A percentile compares a stretch with the other conserved stretches of the same genome.
phyloP scores from a whole-genome alignment of 2,329 filamentous ascomycete species.

The Lecanosticta acicola region DNA sequence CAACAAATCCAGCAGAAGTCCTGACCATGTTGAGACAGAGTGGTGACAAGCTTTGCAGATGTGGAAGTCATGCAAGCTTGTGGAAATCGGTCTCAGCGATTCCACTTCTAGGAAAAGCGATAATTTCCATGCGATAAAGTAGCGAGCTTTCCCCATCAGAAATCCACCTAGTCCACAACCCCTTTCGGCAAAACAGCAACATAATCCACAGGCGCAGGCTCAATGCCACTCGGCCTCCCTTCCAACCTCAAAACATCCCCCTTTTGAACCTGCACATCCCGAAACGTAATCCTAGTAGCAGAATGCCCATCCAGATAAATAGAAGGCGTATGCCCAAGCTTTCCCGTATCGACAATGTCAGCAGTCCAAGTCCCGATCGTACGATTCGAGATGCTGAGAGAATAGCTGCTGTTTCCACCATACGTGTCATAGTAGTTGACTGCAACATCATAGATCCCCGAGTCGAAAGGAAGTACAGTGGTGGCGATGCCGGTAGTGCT shows the following conservation, averaged over 20 bases:
- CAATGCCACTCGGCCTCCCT: conserved; percentile 54
- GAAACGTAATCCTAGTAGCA: conserved; percentile 58
- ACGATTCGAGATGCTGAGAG: conserved; percentile 50
- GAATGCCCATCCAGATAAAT: conserved; percentile 60
- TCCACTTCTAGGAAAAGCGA: too few species aligned
- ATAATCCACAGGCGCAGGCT: conserved; percentile 64
- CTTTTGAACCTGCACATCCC: conserved; percentile 43
- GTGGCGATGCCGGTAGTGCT: conserved; percentile 47
- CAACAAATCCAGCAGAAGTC: too few species aligned
- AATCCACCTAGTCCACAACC: conserved; percentile 33
- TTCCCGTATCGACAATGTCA: conserved; percentile 45
- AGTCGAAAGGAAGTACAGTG: conserved; percentile 43
- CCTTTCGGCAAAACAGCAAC: conserved; percentile 56
- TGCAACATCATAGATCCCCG: conserved; percentile 57
- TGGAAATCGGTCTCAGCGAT: too few species aligned
- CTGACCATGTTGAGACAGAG: too few species aligned
- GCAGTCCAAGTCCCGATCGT: conserved; percentile 51
- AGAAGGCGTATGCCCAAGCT: conserved; percentile 54
- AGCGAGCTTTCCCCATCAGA: too few species aligned
- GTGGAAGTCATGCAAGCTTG: too few species aligned
- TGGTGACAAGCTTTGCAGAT: too few species aligned
- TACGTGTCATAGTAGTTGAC: conserved; percentile 63
- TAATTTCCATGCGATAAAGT: too few species aligned
- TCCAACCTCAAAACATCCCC: conserved; percentile 53
- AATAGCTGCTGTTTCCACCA: conserved; percentile 53